Base-by-base conservation (phyloP, 1,139 yeast genomes). In the Wickerhamiella pararugosa region DNA sequence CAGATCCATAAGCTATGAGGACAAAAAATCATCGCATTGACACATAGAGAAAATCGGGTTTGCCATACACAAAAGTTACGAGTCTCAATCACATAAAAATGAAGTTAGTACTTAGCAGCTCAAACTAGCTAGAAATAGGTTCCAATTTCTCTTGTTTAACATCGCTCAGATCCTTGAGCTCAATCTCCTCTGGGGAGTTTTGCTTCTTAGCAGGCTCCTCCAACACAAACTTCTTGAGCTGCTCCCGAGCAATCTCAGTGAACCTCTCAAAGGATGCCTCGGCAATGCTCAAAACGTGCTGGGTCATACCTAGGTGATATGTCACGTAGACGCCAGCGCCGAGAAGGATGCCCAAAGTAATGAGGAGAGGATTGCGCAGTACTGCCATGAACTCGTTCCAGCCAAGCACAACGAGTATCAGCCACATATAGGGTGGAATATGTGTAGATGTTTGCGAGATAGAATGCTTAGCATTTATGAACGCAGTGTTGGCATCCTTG, bases 381-480 rank as follows among this genome's bases (percentile, higher is more conserved):
- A 90, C 75, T 6, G 93, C 80, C 80, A 86, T 73, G 53, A 90
- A 80, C 66, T 92, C 97, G 60, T 87, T 87, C 96, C 96, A 90
- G 9, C 98, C 98, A 29, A 90, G 66, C 6, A 82, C 75, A 3
- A 80, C 60, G 25, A 90, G 65, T 6, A 90, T 58, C 25, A 76
- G 64, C 60, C 83, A 84, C 47, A 90, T 73, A 65, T 80, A 92
- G 53, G 77, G 67, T 4, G 98, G 98, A 45, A 90, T 79, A 47
- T 79, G 79, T 0, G 94, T 83, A 9, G 62, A 56, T 28, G 58
- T 49, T 40, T 56, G 62, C 34, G 62, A 50, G 3, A 62, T 59
- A n/a, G 66, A 59, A 32, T 65, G 57, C 51, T 61, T 60, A 21
- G 95, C 83, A 55, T 90, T 97, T 40, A 90, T 69, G 50, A 76